phyloP scores from a whole-genome alignment of 176 grass and related monocot genomes.

The Elymus sibiricus region DNA sequence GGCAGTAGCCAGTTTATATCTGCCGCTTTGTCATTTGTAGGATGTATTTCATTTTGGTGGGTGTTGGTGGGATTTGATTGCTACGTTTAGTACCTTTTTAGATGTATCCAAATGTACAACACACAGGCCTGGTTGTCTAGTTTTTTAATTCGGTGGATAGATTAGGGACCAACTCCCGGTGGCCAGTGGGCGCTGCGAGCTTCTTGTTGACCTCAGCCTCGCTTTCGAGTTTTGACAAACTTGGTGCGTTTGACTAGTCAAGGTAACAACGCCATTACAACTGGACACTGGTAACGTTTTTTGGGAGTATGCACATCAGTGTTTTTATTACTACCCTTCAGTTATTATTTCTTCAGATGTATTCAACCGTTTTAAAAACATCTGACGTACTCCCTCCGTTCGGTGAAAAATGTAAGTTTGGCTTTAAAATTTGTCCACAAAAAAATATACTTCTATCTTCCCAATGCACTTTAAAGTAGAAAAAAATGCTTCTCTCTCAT shows the following conservation, averaged over 20 bases:
- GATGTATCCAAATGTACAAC: constrained; percentile 30
- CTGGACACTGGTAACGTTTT: not conserved
- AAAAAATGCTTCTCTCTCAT: no score
- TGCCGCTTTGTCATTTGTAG: not conserved
- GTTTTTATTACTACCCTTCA: not conserved
- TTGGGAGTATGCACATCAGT: not conserved
- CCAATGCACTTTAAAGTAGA: no score
- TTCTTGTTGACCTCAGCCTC: not conserved
- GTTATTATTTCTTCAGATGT: not conserved
- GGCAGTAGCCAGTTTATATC: not conserved
- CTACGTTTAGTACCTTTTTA: not conserved
- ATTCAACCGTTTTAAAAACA: not conserved
- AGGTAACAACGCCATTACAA: not conserved
- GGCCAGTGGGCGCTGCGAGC: not conserved
- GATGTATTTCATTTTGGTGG: not conserved
- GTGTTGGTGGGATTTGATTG: constrained; percentile 36
- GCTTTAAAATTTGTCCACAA: no score
- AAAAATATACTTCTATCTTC: no score
- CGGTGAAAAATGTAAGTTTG: no score
- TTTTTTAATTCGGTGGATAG: constrained; percentile 1
- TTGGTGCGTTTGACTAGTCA: constrained; percentile 23
- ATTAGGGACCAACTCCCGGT: constrained; percentile 19
- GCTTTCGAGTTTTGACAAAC: constrained; percentile 22
- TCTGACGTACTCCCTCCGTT: not conserved
- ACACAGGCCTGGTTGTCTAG: not conserved